These are phyloP conservation scores for Paulownia fortunei DNA, from an alignment of 257 asterid species.

Conservation along the genomic window DNA sequence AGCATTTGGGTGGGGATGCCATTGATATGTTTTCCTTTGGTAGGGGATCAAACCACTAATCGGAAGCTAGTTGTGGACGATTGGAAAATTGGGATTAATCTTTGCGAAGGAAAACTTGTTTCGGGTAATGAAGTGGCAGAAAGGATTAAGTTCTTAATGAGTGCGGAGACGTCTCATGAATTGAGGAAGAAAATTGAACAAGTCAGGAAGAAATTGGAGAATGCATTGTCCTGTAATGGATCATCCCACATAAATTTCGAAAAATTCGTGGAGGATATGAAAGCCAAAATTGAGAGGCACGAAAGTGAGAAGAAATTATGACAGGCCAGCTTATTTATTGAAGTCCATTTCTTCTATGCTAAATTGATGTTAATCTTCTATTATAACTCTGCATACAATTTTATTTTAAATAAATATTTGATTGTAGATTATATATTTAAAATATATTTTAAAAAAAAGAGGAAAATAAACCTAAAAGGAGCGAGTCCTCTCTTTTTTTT, in stretches of 20 bases:
- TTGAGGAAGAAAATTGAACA: slow-evolving; percentile 14
- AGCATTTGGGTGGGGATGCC: slow-evolving; percentile 45
- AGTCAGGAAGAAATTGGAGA: slow-evolving; percentile 10
- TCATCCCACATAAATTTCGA: slow-evolving; percentile 22
- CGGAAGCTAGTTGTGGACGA: slow-evolving; percentile 48
- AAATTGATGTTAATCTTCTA: too few species aligned
- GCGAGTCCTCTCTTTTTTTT: too few species aligned
- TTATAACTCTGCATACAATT: too few species aligned
- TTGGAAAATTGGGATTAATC: slow-evolving; percentile 48
- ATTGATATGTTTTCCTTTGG: slow-evolving; percentile 42
- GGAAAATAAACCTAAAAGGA: too few species aligned
- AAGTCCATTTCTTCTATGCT: too few species aligned
- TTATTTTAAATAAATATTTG: too few species aligned
- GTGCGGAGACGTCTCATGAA: background rate
- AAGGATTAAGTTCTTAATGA: slow-evolving; percentile 29
- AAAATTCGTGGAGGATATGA: slow-evolving; percentile 30
- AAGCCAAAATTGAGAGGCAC: background rate
- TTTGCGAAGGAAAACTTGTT: slow-evolving; percentile 23
- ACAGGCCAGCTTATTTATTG: background rate
- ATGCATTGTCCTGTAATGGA: slow-evolving; percentile 24
- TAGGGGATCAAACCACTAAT: slow-evolving; percentile 43
- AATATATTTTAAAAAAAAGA: too few species aligned
- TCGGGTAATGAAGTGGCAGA: slow-evolving; percentile 34
- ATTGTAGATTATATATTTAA: too few species aligned
- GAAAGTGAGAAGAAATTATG: background rate